Conservation (phyloP, 192 early-diverging fungal genomes). For the Linnemannia elongata region DNA sequence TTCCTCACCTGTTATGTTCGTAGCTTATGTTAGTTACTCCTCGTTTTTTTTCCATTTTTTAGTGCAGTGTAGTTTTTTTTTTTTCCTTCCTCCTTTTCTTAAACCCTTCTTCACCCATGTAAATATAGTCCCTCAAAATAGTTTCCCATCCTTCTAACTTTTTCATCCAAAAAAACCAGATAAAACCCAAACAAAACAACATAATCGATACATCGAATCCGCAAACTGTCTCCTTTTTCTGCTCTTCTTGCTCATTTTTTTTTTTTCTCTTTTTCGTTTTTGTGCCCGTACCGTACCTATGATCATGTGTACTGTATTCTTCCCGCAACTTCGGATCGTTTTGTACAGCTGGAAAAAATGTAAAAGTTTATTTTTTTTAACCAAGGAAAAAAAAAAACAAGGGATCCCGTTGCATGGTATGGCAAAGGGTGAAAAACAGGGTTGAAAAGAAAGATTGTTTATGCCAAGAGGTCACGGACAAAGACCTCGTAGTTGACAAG, state of each 20-base stretch:
- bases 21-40: conserved; percentile 11
- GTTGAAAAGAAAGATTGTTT: neutral
- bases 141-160: neutral
- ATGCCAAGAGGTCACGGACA: conserved; percentile 33
- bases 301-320: no score
- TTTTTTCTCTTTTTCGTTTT: neutral
- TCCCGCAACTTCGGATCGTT: no score
- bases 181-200: neutral
- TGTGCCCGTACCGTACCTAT: no score
- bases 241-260: neutral
- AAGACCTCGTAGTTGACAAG: conserved; percentile 81
- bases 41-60: conserved; percentile 5
- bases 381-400: neutral
- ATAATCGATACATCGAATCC: neutral
- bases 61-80: conserved; percentile 16
- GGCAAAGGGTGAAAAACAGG: no score
- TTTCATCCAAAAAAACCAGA: no score
- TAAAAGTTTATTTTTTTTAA: neutral
- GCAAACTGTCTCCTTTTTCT: neutral
- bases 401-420: no score
- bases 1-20: neutral
- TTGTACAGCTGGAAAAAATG: neutral
- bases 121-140: neutral
- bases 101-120: neutral
- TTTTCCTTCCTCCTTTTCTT: conserved; percentile 4